These are phyloP conservation scores for Pythium rishiriense DNA, from an alignment of 352 stramenopile species.

Conservation along the genomic window DNA sequence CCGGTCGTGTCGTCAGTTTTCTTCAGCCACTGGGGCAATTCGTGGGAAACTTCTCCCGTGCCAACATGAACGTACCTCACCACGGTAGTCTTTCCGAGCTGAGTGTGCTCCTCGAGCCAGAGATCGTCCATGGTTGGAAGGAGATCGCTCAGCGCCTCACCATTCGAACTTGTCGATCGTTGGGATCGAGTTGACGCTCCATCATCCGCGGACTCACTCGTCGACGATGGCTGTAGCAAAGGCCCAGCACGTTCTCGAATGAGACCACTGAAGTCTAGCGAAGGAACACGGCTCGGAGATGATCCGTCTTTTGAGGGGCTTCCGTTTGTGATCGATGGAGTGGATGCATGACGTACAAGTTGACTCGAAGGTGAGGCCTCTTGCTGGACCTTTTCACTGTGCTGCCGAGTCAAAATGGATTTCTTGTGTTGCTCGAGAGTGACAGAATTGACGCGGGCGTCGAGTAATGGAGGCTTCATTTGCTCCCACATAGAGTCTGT, in stretches of 20 bases:
- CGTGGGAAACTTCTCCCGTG: slow-evolving; percentile 15
- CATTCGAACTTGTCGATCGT: slow-evolving; percentile 9
- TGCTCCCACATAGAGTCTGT: slow-evolving; percentile 17
- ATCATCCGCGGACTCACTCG: neutral
- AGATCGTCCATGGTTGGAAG: slow-evolving; percentile 28
- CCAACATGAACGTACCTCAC: slow-evolving; percentile 16
- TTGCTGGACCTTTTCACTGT: slow-evolving; percentile 19
- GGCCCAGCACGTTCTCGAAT: neutral
- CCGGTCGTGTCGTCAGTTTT: slow-evolving; percentile 9
- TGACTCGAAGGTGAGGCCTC: neutral
- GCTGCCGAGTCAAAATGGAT: slow-evolving; percentile 8
- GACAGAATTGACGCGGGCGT: neutral
- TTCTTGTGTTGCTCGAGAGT: neutral
- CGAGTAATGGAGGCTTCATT: neutral
- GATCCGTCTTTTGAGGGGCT: neutral
- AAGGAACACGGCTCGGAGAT: slow-evolving; percentile 2
- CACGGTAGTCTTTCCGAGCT: neutral
- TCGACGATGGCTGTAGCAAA: neutral
- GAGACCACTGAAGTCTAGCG: slow-evolving; percentile 19
- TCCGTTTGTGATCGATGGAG: neutral
- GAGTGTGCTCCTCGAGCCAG: slow-evolving; percentile 16
- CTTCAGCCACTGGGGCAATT: slow-evolving; percentile 23
- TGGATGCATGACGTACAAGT: slow-evolving; percentile 7
- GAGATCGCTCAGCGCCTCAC: slow-evolving; percentile 19
- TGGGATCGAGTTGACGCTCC: neutral